Base-by-base conservation (phyloP, 2,329 filamentous ascomycete genomes). In the Claviceps fusiformis region DNA sequence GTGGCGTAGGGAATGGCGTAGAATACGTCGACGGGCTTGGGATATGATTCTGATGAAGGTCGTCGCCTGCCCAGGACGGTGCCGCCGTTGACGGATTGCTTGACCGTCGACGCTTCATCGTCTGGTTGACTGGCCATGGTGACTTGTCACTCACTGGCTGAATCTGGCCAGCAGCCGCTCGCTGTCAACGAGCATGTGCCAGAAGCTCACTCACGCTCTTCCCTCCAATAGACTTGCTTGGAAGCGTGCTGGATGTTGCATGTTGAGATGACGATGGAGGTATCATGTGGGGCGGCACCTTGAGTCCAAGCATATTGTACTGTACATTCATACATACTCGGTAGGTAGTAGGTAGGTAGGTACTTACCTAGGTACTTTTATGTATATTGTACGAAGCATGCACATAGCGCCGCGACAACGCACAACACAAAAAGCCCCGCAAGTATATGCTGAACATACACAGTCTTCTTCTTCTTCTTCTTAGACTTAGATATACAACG, bases 1-100 rank as follows among this genome's bases (percentile, higher is more conserved):
- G 67, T 70, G 17, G 74, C 77, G 58, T 73, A 80, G 0, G 76
- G 75, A 35, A 80, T 70, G 52, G 75, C 75, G 48, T 72, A 70
- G 63, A 75, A 80, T 79, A 45, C 3, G 6, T 45, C 73, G 46
- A 80, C 59, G 17, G 69, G 60, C 50, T 69, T 71, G 4, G 75
- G 73, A 31, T 68, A 66, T 13, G 61, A 58, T 9, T 54, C 33
- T 10, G 62, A 61, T 4, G 62, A 59, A 2, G 60, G 56, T 51
- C 61, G 60, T 4, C 56, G 57, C n/a, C 52, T 57, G 52, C 65
- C 65, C 8, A 57, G 17, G 55, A 67, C 53, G 53, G 56, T 58
- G 56, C 61, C 60, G 54, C 59, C 60, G 53, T 61, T 62, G 54
- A 63, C 53, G 37, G 51, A 33, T 3, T 48, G n/a, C 17, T 7